Evolutionary conservation across 176 grass and related monocot genomes (phyloP).

Genomic region (Hordeum vulgare): MorexV3_pseudomolecules_assembly NC_058521.1:600932048-600932547

Average conservation of each 20-base stretch:
- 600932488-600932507: slow-evolving; percentile 66
- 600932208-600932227: slow-evolving; percentile 80
- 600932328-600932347: slow-evolving; percentile 62
- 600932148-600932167: slow-evolving; percentile 94
- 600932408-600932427: slow-evolving; percentile 68
- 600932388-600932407: slow-evolving; percentile 86
- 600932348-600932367: slow-evolving; percentile 69
- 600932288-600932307: slow-evolving; percentile 73
- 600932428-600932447: slow-evolving; percentile 78
- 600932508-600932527: slow-evolving; percentile 48
- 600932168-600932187: slow-evolving; percentile 62
- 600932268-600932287: slow-evolving; percentile 80
- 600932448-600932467: slow-evolving; percentile 87
- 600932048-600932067: slow-evolving; percentile 71
- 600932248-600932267: slow-evolving; percentile 86
- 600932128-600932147: slow-evolving; percentile 84
- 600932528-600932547: slow-evolving; percentile 60
- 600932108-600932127: slow-evolving; percentile 58
- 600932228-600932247: slow-evolving; percentile 58
- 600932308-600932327: slow-evolving; percentile 56
- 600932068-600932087: slow-evolving; percentile 55
- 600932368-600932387: slow-evolving; percentile 85
- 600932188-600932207: slow-evolving; percentile 81
- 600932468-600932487: slow-evolving; percentile 66
- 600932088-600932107: slow-evolving; percentile 48